A percentile compares a stretch with the other conserved stretches of the same genome.
phyloP scores from a whole-genome alignment of 2,329 filamentous ascomycete species.

The Intubia oerlemansii region DNA sequence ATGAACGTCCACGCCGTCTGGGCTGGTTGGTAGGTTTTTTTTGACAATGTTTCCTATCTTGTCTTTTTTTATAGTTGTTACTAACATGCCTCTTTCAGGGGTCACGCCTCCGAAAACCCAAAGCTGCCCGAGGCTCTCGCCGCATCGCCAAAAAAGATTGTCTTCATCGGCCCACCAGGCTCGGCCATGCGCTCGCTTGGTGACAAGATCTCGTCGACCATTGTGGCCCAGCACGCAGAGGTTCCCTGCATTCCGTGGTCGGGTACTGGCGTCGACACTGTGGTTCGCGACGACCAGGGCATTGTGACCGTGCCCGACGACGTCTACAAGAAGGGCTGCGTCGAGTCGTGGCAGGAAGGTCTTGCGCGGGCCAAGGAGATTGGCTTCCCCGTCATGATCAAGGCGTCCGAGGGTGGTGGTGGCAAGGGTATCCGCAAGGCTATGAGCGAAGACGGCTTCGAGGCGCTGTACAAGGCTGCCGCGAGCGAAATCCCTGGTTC shows the following conservation, averaged over 20 bases:
- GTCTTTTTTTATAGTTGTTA: too few species aligned
- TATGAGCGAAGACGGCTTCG: conserved; percentile 63
- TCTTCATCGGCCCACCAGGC: conserved; percentile 95
- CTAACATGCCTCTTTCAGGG: conserved; percentile 28
- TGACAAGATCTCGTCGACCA: conserved; percentile 99
- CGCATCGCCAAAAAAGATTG: conserved; percentile 92
- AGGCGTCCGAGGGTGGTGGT: conserved; percentile 97
- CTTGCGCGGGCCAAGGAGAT: conserved; percentile 71
- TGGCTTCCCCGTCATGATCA: conserved; percentile 98
- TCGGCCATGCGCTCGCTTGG: conserved; percentile 97
- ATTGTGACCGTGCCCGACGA: conserved; percentile 84
- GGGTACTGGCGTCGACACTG: conserved; percentile 70
- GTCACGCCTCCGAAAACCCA: conserved; percentile 96
- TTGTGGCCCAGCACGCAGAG: conserved; percentile 88
- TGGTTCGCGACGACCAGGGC: conserved; percentile 55
- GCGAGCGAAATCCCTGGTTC: conserved; percentile 96
- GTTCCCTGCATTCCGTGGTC: conserved; percentile 99
- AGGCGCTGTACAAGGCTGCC: conserved; percentile 78
- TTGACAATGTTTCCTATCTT: too few species aligned
- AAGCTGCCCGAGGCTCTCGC: conserved; percentile 91
- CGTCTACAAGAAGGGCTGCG: conserved; percentile 78
- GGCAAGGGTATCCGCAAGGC: conserved; percentile 99
- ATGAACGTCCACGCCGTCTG: conserved; percentile 98
- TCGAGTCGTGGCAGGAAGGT: conserved; percentile 75
- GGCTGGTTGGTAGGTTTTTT: conserved; percentile 69